These are phyloP conservation scores for Leucosporidium creatinivorum DNA, from an alignment of 768 basidiomycete genomes.

Conservation along the genomic window DNA sequence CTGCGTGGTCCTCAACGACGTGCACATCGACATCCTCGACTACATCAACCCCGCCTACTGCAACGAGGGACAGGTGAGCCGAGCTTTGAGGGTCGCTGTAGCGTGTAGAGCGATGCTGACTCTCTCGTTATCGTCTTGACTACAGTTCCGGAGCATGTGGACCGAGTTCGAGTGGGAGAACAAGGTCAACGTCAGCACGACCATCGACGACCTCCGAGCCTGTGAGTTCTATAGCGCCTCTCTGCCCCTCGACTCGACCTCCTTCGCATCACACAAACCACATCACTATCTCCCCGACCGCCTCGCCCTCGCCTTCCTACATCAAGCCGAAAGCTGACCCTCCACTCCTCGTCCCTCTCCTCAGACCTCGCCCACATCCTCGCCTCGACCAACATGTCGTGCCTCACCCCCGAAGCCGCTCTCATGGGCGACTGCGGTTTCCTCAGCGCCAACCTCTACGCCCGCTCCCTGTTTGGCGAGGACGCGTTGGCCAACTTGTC, in stretches of 20 bases:
- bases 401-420: slow-evolving; percentile 78
- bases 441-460: slow-evolving; percentile 93
- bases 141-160: slow-evolving; percentile 94
- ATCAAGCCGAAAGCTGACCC: background rate
- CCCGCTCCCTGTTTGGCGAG: slow-evolving; percentile 88
- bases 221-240: slow-evolving; percentile 19
- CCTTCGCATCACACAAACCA: background rate
- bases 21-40: slow-evolving; percentile 97
- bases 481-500: slow-evolving; percentile 93
- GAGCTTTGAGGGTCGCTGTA: no score
- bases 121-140: background rate
- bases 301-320: no score
- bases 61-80: slow-evolving; percentile 76
- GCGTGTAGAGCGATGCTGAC: background rate
- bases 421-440: slow-evolving; percentile 95
- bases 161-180: slow-evolving; percentile 99
- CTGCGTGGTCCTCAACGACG: slow-evolving; percentile 91
- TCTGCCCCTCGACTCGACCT: background rate
- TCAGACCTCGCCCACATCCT: slow-evolving; percentile 88
- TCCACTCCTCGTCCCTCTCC: slow-evolving; percentile 53
- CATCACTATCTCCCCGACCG: no score
- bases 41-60: slow-evolving; percentile 96
- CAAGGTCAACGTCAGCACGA: slow-evolving; percentile 83
- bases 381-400: slow-evolving; percentile 95
- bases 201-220: slow-evolving; percentile 59